Base-by-base conservation (phyloP, 83 land plant genomes). In the Picea abies region DNA sequence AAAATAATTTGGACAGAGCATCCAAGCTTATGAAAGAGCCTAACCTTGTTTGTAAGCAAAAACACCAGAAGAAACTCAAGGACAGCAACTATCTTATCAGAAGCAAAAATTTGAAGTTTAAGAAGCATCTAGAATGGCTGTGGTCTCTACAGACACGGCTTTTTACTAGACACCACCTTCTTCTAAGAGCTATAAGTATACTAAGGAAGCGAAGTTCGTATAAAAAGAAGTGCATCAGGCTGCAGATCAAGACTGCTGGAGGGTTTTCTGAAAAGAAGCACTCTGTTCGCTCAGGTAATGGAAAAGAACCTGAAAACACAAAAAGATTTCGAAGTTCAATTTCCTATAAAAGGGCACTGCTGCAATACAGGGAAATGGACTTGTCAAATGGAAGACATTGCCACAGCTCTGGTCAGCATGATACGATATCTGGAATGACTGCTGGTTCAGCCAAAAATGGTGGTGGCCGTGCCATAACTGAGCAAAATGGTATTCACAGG, bases 161-260 rank as follows among this genome's bases (percentile, higher is more conserved):
- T 17, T 72, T 72, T 22, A 72, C 41, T 44, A 19, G 76, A 41
- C 14, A 72, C 44, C 23, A 72, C 44, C 41, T 72, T 72, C 76
- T 72, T 72, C 52, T 72, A 41, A 72, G 52, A 72, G 47, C 52
- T 39, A 71, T 71, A 47, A 0, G 35, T 37, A 71, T 71, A 35
- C 20, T 39, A 44, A 71, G 75, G 75, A 71, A 71, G 41, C 19
- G 35, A 39, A 29, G 75, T 35, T 19, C 22, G 22, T 16, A 71
- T 39, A 44, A 71, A 71, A 71, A 71, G 47, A 71, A 71, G 49
- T 15, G 2, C 75, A 71, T 19, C n/a, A 41, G 41, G 23, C 49
- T 72, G 19, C 76, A n/a, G 52, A 44, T 37, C n/a, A 72, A 72
- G 52, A 72, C 39, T 35, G 23, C 47, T 35, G 76, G 56, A 8